A percentile compares a stretch with the other conserved stretches of the same genome.
Evolutionary conservation across 345 rosid species (phyloP).

Genomic region (Pugionium cornutum): DNA sequence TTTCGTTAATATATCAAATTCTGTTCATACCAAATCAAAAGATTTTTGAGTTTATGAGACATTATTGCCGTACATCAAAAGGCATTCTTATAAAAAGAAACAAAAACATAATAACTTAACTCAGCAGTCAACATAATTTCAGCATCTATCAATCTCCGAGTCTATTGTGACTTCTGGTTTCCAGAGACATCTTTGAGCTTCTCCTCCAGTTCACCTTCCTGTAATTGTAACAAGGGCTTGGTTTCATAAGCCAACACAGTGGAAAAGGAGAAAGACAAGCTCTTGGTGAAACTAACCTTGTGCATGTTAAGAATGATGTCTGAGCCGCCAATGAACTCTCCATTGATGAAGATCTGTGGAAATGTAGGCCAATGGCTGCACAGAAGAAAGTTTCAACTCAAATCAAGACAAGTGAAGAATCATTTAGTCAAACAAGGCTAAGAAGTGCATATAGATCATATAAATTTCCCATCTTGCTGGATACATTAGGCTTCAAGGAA

Average conservation of each 20-base stretch:
- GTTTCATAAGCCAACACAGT: conserved; percentile 1
- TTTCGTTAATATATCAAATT: neutral
- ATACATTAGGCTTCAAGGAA: neutral
- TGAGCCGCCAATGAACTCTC: conserved; percentile 94
- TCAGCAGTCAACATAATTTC: conserved; percentile 14
- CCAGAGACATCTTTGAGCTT: conserved; percentile 60
- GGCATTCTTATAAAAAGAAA: neutral
- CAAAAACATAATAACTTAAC: conserved; percentile 19
- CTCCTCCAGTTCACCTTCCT: conserved; percentile 87
- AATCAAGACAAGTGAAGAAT: conserved; percentile 1
- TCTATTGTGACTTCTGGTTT: conserved; percentile 41
- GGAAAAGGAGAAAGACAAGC: neutral
- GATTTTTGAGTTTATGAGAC: conserved; percentile 21
- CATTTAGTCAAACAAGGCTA: neutral
- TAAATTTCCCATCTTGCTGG: neutral
- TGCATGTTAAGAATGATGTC: conserved; percentile 91
- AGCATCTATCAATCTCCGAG: neutral
- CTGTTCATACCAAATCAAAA: conserved; percentile 30
- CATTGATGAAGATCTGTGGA: conserved; percentile 91
- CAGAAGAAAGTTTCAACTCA: conserved; percentile 13
- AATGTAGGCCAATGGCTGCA: conserved; percentile 96
- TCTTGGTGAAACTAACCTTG: conserved; percentile 54
- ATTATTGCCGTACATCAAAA: conserved; percentile 33
- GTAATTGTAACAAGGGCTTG: conserved; percentile 21
- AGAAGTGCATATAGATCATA: neutral